Base-by-base conservation (phyloP, 2,329 filamentous ascomycete genomes). In the Colletotrichum destructivum region DNA sequence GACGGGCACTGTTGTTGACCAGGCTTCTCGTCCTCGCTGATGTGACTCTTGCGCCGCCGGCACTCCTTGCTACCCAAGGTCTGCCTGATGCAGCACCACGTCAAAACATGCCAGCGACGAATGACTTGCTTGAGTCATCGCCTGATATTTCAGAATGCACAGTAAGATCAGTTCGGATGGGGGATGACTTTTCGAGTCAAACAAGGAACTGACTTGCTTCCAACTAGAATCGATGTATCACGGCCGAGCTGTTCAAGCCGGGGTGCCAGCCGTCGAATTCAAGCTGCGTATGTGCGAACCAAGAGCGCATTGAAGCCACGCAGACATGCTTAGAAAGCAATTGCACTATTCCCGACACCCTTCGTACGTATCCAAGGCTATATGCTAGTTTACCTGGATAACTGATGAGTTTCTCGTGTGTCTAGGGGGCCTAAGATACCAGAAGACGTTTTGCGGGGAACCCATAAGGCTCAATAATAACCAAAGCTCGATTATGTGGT, bases 401-500 rank as follows among this genome's bases (percentile, higher is more conserved):
- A 38, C 8, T 38, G 9, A 38, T 38, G 35, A 38, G 9, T 9
- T 38, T 38, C 9, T 18, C n/a, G 2, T 54, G 13, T 3, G 13
- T 11, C n/a, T 15, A 54, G 51, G 21, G 18, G 51, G 16, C 11
- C 13, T 15, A 16, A 54, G 35, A 35, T 26, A 31, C n/a, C 51
- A 54, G 3, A 54, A 54, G 7, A 1, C n/a, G 16, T 54, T 21
- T 54, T 54, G 51, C 16, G 51, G 35, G 2, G 31, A 35, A 16
- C 15, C 51, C 4, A 35, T 54, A 9, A 54, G 23, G 35, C 51
- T 35, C 51, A 54, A 54, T 35, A 35, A 23, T 26, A n/a, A 54
- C 51, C 51, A 54, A 21, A 54, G 51, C 51, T 26, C 51, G 23
- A 54, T 54, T 0, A 54, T 54, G 51, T 54, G 51, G 51, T 35